Base-by-base conservation (phyloP, 441 rosid genomes). In the Macaranga tanarius region DNA sequence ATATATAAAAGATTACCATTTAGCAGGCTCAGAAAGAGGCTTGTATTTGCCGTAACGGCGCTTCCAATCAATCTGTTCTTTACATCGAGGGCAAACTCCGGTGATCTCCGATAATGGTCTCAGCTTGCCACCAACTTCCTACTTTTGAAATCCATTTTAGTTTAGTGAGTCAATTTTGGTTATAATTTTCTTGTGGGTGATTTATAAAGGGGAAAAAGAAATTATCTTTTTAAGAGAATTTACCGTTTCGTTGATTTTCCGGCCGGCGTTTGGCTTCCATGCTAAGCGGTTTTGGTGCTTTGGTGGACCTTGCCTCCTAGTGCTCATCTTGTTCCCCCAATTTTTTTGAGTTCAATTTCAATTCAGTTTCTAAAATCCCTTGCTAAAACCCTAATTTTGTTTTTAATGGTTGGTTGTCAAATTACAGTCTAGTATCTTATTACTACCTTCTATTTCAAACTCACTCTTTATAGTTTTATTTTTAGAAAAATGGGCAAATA, bases 31-130 rank as follows among this genome's bases (percentile, higher is more conserved):
- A 23, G 83, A 72, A 26, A 94, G 85, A 51, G 85, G 71, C 77
- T 94, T 94, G 85, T 94, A 94, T 79, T 94, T 94, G 11, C 99
- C 97, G 50, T 94, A 94, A 15, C 83, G 86, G 47, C 99, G 97
- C 74, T 92, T 94, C 97, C 99, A 92, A 50, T 90, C 97, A 63
- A 94, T 94, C 84, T 94, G 97, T 3, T 91, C 99, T 67, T 85
- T 84, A 74, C 99, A 94, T 6, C 97, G 89, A 69, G 42, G 69
- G 67, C 99, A 94, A 17, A 94, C 97, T 68, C 97, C 99, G 0
- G 97, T 89, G 16, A 95, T 88, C 62, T 91, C 98, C 40, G 95
- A 87, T 11, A 71, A 75, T 3, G 96, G 97, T 77, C 88, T 81
- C 31, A 86, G 78, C 81, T 80, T 86, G 44, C 97, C 99, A 15